Evolutionary conservation across 176 grass and related monocot species (phyloP), one percentile per base, ranked within the genome.

Genomic region (Triticum monococcum): DNA sequence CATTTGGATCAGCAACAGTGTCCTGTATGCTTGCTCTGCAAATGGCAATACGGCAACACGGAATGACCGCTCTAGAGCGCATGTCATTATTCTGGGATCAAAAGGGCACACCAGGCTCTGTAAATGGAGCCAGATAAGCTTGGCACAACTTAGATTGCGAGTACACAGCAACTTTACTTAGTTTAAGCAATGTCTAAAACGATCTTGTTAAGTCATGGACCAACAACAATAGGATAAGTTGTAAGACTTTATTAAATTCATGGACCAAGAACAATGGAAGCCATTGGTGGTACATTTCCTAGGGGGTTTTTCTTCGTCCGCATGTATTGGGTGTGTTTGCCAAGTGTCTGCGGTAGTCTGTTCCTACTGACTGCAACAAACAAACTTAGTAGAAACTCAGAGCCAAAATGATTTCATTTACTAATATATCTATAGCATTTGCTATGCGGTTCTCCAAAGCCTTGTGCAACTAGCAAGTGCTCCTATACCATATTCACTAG

Each of bases 181-280:
- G 54, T 79, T 24, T 11, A 23, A 64, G 35, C 1, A 11, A 79
- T 63, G 12, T 64, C 7, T 38, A 37, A 79, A 16, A 37, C 56
- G 32, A 60, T 35, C 3, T 68, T 68, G 18, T 69, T 36, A 36
- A 20, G 28, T 69, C 16, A 69, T 36, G 26, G 63, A 66, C 62
- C 64, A 66, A 66, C 26, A 66, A 66, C 64, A 3, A 9, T 33
- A 61, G 33, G 52, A 36, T 59, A 12, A 2, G 32, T 61, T 61
- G 57, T 79, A 79, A 79, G 36, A 64, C n/a, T 8, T 64, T 24
- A 28, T 9, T 23, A 33, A n/a, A 66, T 81, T 81, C 64, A 52
- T 8, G 31, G 5, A 52, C 41, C 64, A 68, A 52, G 22, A 66
- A 48, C 79, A 48, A 67, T 18, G 68, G 26, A 75, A 52, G 25